Evolutionary conservation across 2,329 filamentous ascomycete species (phyloP), one percentile per base, ranked within the genome.

Genomic region (Fusarium luffae): DNA sequence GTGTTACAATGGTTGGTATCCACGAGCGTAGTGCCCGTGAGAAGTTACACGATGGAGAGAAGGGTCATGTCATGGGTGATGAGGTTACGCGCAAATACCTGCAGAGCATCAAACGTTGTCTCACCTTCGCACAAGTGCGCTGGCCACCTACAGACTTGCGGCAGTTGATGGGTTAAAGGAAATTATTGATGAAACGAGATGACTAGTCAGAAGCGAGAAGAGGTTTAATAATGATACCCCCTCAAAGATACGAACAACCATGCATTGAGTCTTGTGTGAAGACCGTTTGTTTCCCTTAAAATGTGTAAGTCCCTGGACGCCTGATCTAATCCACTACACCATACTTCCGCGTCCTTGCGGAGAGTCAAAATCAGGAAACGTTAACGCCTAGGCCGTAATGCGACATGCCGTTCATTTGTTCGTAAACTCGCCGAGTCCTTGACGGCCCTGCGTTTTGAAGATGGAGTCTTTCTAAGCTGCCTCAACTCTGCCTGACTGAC

Each of bases 1-100:
- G 96, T 81, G 96, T 99, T 41, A 99, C 96, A 79, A 99, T 98
- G 96, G 96, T 99, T 76, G 96, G 96, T 85, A 99, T 99, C 75
- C 96, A 99, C 87, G 96, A 98, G 85, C 90, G 96, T 77, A 96
- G 92, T 72, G 95, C 96, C 21, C 89, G 96, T 68, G 96, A 99
- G 82, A 99, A 99, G 82, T 83, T 99, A 63, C 94, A 98, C 78
- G 89, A 96, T 79, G 91, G 90, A 62, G 89, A 91, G 76, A 91
- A 94, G 76, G 96, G 95, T 6, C 94, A 99, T 79, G 97, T 98
- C 74, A 94, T 99, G 90, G 95, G 94, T 61, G 96, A 98, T 78
- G 96, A 99, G 82, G 90, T 92, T 46, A 99, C 96, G 54, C 88
- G 96, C 71, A 99, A 98, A 82, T 98, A 94, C 78, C 81, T 99